Evolutionary conservation across 441 rosid species (phyloP), one percentile per base, ranked within the genome.

Genomic region (Mallotus repandus): DNA sequence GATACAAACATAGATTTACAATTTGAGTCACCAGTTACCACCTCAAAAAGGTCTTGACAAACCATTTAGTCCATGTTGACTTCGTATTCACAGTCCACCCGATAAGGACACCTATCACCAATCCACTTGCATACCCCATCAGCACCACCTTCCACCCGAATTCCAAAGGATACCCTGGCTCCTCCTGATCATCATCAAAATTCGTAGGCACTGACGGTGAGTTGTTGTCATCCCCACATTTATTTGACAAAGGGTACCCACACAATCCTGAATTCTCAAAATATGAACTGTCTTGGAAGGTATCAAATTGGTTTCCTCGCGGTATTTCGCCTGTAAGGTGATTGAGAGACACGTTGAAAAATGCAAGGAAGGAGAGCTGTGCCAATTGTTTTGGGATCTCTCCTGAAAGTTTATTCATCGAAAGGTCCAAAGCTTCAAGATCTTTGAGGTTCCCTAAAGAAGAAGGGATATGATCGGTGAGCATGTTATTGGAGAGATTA

Each of bases 61-160:
- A 45, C 75, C 73, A 66, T 45, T 67, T 55, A 11, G 29, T 35
- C 41, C 50, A 55, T 71, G 38, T 71, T 35, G 15, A 45, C 29
- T 25, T 2, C 29, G 29, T 3, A 21, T 29, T 64, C 54, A 81
- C 35, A 14, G 19, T 72, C 60, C 58, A 19, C 13, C 81, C 78
- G 22, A 61, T 18, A 25, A 61, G 4, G 1, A 77, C 11, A 49
- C 83, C 83, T 13, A 70, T 15, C 4, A 69, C 50, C 10, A 74
- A 14, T 22, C 80, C 78, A 48, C 48, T 50, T 67, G 29, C 80
- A 49, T 53, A 80, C 25, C 80, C 82, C 13, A 67, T 64, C 69
- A 65, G 9, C 43, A 73, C 72, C 2, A 66, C 43, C 58, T 32
- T 58, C 74, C 72, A 68, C 9, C 43, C 61, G 15, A 63, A 38